Evolutionary conservation across 345 rosid species (phyloP).

Genomic region (Pistacia vera): DNA sequence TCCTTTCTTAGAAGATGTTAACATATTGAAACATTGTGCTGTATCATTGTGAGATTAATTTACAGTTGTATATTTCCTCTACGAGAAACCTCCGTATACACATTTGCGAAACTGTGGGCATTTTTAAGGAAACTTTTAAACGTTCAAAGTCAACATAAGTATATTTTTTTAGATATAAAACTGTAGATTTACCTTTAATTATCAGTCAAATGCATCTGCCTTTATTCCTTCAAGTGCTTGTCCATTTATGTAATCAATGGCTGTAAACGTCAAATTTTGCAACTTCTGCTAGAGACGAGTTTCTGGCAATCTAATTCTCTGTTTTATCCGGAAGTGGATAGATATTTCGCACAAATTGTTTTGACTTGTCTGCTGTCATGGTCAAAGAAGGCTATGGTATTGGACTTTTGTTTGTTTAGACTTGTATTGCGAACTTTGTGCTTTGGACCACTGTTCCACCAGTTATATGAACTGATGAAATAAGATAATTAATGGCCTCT

Average conservation of each 20-base stretch:
- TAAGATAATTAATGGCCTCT: neutral
- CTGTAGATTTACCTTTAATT: neutral
- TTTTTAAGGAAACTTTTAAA: no score
- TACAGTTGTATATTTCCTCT: neutral
- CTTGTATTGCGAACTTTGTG: neutral
- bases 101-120: neutral
- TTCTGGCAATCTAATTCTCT: neutral
- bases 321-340: neutral
- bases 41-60: no score
- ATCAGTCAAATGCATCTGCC: neutral
- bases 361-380: neutral
- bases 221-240: neutral
- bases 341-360: neutral
- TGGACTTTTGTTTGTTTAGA: slow-evolving; percentile 1
- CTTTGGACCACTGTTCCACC: neutral
- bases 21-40: neutral
- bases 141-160: neutral
- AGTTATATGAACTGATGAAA: neutral
- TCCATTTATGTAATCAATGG: neutral
- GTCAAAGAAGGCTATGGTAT: neutral
- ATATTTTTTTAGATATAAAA: neutral
- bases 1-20: neutral
- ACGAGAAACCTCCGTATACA: neutral
- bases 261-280: neutral
- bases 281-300: neutral